Percentiles rank a stretch among this genome's conserved stretches.
Evolutionary conservation across 768 basidiomycete genomes (phyloP).

Genomic region (Kondoa subrosea): DNA sequence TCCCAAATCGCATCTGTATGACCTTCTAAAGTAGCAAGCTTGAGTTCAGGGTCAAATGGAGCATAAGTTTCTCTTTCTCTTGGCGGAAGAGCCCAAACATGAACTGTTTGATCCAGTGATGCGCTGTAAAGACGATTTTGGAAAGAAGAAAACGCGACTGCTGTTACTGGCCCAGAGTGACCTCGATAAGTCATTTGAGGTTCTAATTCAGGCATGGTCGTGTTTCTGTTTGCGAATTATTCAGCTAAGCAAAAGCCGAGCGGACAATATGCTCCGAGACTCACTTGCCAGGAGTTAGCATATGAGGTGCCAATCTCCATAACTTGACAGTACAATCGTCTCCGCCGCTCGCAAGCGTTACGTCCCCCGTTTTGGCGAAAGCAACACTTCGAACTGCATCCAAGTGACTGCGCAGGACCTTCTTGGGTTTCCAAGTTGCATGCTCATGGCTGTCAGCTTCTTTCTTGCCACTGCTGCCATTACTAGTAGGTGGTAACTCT

Average conservation of each 20-base stretch:
- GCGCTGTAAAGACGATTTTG: slow-evolving; percentile 71
- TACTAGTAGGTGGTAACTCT: neutral
- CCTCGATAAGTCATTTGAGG: slow-evolving; percentile 85
- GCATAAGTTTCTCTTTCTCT: slow-evolving; percentile 73
- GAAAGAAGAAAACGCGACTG: slow-evolving; percentile 54
- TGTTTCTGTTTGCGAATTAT: slow-evolving; percentile 28
- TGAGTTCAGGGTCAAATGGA: slow-evolving; percentile 63
- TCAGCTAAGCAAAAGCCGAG: neutral
- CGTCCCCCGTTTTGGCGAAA: slow-evolving; percentile 46
- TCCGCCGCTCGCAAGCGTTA: slow-evolving; percentile 77
- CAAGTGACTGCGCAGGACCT: slow-evolving; percentile 48
- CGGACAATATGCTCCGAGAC: slow-evolving; percentile 30
- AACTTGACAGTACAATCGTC: slow-evolving; percentile 93
- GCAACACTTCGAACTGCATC: slow-evolving; percentile 80
- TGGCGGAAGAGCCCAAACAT: slow-evolving; percentile 69
- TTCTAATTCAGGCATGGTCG: slow-evolving; percentile 68
- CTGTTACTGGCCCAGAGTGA: slow-evolving; percentile 78
- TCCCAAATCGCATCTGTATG: slow-evolving; percentile 97
- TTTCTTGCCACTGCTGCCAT: neutral
- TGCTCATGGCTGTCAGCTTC: neutral
- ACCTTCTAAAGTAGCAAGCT: slow-evolving; percentile 65
- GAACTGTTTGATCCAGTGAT: slow-evolving; percentile 81
- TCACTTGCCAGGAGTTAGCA: slow-evolving; percentile 41
- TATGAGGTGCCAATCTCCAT: slow-evolving; percentile 57
- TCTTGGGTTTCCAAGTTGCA: neutral